Evolutionary conservation across 176 grass and related monocot genomes (phyloP).

Genomic region (Themeda triandra): DNA sequence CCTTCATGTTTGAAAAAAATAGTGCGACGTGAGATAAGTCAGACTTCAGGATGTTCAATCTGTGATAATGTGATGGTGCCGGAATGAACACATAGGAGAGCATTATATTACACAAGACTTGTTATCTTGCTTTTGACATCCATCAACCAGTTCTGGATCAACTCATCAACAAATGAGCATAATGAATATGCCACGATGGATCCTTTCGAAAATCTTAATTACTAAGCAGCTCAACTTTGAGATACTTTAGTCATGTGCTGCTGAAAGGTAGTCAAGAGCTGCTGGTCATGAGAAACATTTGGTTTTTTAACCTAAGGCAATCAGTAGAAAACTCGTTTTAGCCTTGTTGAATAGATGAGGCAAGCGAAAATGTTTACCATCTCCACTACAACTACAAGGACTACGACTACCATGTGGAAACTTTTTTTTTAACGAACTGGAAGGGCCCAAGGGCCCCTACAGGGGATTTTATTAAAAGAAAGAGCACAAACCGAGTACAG

Average conservation of each 20-base stretch:
- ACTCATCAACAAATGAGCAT: background rate
- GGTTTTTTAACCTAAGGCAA: background rate
- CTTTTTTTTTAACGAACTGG: too few relatives aligned
- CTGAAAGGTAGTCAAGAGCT: background rate
- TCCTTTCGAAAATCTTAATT: background rate
- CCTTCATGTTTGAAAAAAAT: background rate
- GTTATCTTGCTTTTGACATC: background rate
- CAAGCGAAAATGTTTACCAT: background rate
- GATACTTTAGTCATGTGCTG: background rate
- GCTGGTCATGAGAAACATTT: slow-evolving; percentile 1
- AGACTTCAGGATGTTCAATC: background rate
- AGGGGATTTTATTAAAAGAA: too few relatives aligned
- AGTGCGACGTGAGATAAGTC: background rate
- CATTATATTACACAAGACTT: background rate
- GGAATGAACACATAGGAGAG: background rate
- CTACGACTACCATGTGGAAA: too few relatives aligned
- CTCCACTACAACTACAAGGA: background rate
- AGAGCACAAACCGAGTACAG: too few relatives aligned
- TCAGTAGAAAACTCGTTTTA: background rate
- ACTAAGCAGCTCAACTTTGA: background rate
- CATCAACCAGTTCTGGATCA: background rate
- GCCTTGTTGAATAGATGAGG: background rate
- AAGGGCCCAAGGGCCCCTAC: too few relatives aligned
- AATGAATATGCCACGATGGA: background rate
- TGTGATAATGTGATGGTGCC: background rate